A percentile compares a stretch with the other conserved stretches of the same genome.
Conservation (phyloP, 805 yeast genomes). For the Ogataea sp. region DNA sequence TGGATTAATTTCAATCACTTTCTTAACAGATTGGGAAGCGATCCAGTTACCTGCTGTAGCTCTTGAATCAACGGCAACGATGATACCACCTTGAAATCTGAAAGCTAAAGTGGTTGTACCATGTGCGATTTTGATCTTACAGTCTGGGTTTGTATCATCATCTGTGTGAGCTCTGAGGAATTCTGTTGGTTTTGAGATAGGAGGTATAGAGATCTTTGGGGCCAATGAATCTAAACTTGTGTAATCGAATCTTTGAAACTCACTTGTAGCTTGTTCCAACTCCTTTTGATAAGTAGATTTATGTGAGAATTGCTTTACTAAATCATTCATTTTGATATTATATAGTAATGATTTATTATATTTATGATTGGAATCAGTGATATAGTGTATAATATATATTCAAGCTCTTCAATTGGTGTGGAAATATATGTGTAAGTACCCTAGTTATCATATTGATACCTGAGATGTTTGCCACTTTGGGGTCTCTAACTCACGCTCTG, state of each 20-base stretch:
- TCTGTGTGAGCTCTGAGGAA: constrained; percentile 97
- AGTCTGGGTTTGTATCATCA: constrained; percentile 86
- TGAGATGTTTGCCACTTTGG: too few species aligned
- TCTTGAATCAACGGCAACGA: constrained; percentile 95
- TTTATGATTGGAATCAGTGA: too few species aligned
- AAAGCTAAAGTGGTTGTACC: constrained; percentile 99
- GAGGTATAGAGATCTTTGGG: constrained; percentile 69
- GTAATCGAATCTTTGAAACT: constrained; percentile 6
- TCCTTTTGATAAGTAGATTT: constrained; percentile 17
- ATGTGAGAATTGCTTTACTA: constrained; percentile 20
- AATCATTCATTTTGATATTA: constrained; percentile 18
- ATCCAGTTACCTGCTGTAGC: constrained; percentile 98
- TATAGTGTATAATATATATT: too few species aligned
- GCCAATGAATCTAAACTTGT: constrained; percentile 26
- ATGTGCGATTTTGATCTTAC: constrained; percentile 93
- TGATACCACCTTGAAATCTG: constrained; percentile 90
- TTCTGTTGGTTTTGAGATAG: constrained; percentile 81
- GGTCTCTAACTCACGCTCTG: too few species aligned
- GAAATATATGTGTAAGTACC: too few species aligned
- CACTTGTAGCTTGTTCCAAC: constrained; percentile 12
- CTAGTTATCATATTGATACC: too few species aligned
- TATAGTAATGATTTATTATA: too few species aligned
- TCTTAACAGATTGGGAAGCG: constrained; percentile 95
- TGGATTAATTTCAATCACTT: constrained; percentile 95
- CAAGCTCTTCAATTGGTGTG: too few species aligned